Base-by-base conservation (phyloP, 2,329 filamentous ascomycete species). In the Neopestalotiopsis sp. region DNA sequence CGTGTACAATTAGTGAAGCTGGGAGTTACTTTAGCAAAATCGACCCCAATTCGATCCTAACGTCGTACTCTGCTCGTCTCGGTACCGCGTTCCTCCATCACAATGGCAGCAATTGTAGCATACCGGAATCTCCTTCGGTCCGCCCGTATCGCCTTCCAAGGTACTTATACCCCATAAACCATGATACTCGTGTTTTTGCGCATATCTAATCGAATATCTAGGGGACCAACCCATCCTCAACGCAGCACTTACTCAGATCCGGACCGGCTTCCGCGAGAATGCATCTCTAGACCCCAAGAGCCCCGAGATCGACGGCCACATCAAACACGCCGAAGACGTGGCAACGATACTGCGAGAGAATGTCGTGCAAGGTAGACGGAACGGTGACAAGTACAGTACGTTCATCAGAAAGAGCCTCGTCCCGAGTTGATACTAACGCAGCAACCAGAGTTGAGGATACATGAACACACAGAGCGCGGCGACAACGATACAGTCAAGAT, bases 401-500 rank as follows among this genome's bases (percentile, higher is more conserved):
- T 84, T 20, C 12, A 56, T 62, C 30, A 40, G 49, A 68, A 68
- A 52, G 5, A 20, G 4, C 69, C 70, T 38, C 24, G 61, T 3
- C 57, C 30, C 56, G 57, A 49, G 2, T 13, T 40, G 17, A 30
- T 57, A 67, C 67, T 56, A 67, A 60, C 67, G 70, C 32, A 28
- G 45, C 32, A 12, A 7, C 42, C 74, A 98, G 94, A 92, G 78
- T 83, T 98, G 68, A 88, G 91, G 65, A 98, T 99, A 81, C 96
- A 98, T 79, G 88, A 97, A 70, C 84, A 97, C 72, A 99, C 92
- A 38, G 95, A 99, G 81, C 87, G 94, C 72, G 94, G 96, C 67
- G 93, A 98, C 81, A 99, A 99, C 78, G 94, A 98, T 74, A 93
- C 91, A 42, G 89, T 98, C 75, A 97, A 95, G 81, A 84, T 89